Evolutionary conservation across 257 asterid species (phyloP).

Genomic region (Capsicum chinense): DNA sequence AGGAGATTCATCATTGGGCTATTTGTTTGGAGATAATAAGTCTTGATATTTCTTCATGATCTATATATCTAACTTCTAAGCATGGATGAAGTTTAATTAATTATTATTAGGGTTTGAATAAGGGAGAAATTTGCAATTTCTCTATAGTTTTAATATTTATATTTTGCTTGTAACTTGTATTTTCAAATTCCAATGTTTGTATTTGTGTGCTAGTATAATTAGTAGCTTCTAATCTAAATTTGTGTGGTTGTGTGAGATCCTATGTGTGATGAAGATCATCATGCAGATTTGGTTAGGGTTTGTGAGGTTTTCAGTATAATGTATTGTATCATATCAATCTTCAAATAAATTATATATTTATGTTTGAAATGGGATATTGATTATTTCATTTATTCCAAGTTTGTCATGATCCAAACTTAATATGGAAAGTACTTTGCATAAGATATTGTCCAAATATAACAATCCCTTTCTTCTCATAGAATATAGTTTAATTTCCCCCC

Average conservation of each 20-base stretch:
- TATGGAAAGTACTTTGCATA: background rate
- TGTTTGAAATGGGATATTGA: background rate
- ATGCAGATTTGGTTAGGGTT: conserved; percentile 32
- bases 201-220: background rate
- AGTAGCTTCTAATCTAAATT: background rate
- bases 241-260: conserved; percentile 21
- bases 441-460: background rate
- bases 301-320: conserved; percentile 6
- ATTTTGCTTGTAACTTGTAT: background rate
- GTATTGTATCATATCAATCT: background rate
- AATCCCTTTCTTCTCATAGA: background rate
- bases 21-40: conserved; percentile 64
- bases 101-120: conserved; percentile 15
- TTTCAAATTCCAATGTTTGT: background rate
- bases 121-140: background rate
- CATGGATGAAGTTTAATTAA: background rate
- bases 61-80: background rate
- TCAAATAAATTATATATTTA: background rate
- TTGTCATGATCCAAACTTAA: background rate
- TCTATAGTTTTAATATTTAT: background rate
- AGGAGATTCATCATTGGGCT: conserved; percentile 67
- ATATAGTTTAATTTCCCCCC: background rate
- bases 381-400: background rate
- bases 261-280: conserved; percentile 3
- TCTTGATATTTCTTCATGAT: conserved; percentile 28